Percentiles rank a stretch among this genome's conserved stretches.
These are phyloP conservation scores for Aspergillus eucalypticola DNA, from an alignment of 2,329 filamentous ascomycete species.

Conservation along the genomic window DNA sequence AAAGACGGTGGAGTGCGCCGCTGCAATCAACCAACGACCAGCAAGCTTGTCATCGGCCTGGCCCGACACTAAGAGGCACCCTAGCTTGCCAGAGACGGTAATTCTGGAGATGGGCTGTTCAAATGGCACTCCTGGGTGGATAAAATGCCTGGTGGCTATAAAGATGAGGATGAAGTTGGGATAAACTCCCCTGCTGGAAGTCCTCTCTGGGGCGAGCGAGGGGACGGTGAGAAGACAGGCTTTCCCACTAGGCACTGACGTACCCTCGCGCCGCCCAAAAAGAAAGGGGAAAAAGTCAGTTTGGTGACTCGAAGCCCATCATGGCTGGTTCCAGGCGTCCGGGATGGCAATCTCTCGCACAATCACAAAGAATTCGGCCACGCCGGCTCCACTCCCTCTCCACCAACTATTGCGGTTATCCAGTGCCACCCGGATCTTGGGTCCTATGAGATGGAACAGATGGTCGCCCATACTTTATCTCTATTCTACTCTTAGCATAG, in stretches of 20 bases:
- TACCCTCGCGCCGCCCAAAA: background rate
- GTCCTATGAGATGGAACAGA: background rate
- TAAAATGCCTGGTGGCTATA: background rate
- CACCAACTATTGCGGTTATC: constrained; percentile 3
- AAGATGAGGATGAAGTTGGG: background rate
- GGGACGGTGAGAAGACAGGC: background rate
- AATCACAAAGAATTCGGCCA: background rate
- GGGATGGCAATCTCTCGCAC: background rate
- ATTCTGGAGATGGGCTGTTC: background rate
- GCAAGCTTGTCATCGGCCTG: constrained; percentile 2
- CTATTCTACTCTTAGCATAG: too few species aligned
- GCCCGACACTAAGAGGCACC: constrained; percentile 3
- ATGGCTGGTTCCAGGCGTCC: background rate
- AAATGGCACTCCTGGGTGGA: background rate
- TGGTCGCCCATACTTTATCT: background rate
- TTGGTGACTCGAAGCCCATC: background rate
- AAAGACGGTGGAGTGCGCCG: constrained; percentile 1
- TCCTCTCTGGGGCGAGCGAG: background rate
- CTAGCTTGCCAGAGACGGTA: background rate
- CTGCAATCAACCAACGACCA: background rate
- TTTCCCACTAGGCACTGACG: constrained; percentile 1
- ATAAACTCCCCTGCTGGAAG: background rate
- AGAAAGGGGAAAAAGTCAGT: constrained; percentile 2
- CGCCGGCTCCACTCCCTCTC: constrained; percentile 1
- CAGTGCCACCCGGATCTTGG: background rate